Percentiles rank a stretch among this genome's conserved stretches.
Evolutionary conservation across 2,329 filamentous ascomycete species (phyloP).

Genomic region (Paracamarosporium sp.): DNA sequence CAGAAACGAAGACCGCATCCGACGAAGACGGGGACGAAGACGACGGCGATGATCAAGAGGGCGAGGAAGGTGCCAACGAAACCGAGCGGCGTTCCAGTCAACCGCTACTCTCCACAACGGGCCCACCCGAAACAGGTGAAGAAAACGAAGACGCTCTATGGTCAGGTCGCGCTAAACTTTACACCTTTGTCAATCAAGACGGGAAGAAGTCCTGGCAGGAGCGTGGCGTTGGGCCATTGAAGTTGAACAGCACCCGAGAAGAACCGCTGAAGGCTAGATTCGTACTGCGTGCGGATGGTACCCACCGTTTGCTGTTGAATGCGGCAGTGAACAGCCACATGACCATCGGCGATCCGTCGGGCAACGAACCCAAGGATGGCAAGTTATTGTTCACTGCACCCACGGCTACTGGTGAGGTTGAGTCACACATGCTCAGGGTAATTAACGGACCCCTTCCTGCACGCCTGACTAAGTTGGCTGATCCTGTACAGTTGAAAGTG

Average conservation of each 20-base stretch:
- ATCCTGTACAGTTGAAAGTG: constrained; percentile 13
- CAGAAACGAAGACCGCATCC: constrained; percentile 47
- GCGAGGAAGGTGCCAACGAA: constrained; percentile 33
- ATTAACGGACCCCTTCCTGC: constrained; percentile 18
- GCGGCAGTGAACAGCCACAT: constrained; percentile 79
- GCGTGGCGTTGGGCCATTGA: constrained; percentile 81
- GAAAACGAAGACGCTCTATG: constrained; percentile 79
- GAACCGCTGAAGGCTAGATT: constrained; percentile 67
- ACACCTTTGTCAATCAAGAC: constrained; percentile 69
- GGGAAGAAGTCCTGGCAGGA: constrained; percentile 80
- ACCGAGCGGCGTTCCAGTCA: constrained; percentile 34
- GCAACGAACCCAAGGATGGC: constrained; percentile 72
- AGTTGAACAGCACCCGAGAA: constrained; percentile 68
- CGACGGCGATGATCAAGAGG: constrained; percentile 62
- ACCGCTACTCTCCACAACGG: constrained; percentile 65
- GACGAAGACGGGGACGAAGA: constrained; percentile 50
- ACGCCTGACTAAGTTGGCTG: background rate
- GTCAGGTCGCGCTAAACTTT: constrained; percentile 82
- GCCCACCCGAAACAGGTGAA: constrained; percentile 85
- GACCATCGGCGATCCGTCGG: constrained; percentile 72
- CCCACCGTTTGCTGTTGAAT: constrained; percentile 85
- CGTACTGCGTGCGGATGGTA: constrained; percentile 90
- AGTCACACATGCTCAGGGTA: constrained; percentile 65
- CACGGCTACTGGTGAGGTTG: constrained; percentile 58
- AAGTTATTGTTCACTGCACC: constrained; percentile 69